Evolutionary conservation across 164 flowering plant species (phyloP), one percentile per base, ranked within the genome.

Genomic region (Nelumbo lutea): DNA sequence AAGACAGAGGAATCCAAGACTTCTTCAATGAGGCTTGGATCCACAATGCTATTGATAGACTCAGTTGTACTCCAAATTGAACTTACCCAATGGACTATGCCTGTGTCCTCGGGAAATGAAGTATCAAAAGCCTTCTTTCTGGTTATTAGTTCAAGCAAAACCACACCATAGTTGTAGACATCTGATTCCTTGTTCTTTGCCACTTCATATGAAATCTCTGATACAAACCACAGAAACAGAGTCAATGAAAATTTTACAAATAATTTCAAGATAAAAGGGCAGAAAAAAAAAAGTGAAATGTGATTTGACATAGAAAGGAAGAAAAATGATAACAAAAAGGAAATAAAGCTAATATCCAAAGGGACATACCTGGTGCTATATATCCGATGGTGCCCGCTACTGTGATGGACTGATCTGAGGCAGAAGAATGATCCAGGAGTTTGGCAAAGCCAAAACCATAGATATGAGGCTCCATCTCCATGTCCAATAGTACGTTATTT

Each of bases 331-430:
- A n/a, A n/a, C n/a, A n/a, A n/a, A n/a, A n/a, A n/a, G n/a, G n/a
- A n/a, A n/a, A n/a, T n/a, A n/a, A n/a, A n/a, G n/a, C n/a, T n/a
- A n/a, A n/a, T n/a, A n/a, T n/a, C n/a, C n/a, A n/a, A n/a, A n/a
- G n/a, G n/a, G n/a, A 6, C n/a, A 45, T 84, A 91, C 97, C 97
- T 82, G 97, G 97, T 68, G 97, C 88, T 55, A 92, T 88, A 67
- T 87, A 92, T 9, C 96, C 96, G 42, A 82, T 61, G 2, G 96
- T 90, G 10, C 96, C 97, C 46, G 69, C 75, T 58, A 88, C 72
- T 2, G 73, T 38, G 38, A 46, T 48, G 43, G 92, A 83, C 6
- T 65, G 70, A 41, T 75, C n/a, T 27, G 84, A 69, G 15, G 81
- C 59, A 66, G 84, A 79, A 59, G 86, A 79, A 59, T 79, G 87